Percentiles rank a stretch among this genome's conserved stretches.
Conservation (phyloP, 345 rosid species). For the Streptanthus diversifolius region DNA sequence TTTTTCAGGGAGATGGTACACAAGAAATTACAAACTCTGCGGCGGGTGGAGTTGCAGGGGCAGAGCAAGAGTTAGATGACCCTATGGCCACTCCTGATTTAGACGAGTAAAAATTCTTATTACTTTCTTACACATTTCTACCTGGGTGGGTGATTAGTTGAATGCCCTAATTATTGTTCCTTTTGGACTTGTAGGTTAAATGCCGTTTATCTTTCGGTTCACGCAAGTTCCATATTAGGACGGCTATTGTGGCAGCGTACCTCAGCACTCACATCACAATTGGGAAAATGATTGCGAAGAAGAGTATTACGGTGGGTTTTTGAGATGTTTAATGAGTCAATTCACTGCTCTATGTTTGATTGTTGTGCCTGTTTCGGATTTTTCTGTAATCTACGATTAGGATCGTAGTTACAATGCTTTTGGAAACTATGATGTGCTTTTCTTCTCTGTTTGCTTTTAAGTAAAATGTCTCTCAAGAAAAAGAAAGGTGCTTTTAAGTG, state of each 20-base stretch:
- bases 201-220: slow-evolving; percentile 68
- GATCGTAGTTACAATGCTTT: slow-evolving; percentile 6
- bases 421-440: neutral
- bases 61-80: slow-evolving; percentile 71
- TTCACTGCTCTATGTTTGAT: slow-evolving; percentile 9
- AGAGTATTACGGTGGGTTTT: slow-evolving; percentile 4
- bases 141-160: neutral
- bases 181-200: slow-evolving; percentile 58
- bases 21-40: slow-evolving; percentile 50
- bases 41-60: slow-evolving; percentile 45
- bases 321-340: slow-evolving; percentile 4
- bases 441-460: neutral
- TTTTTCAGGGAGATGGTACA: slow-evolving; percentile 65
- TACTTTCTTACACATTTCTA: neutral
- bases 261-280: slow-evolving; percentile 47
- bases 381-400: slow-evolving; percentile 11
- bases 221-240: slow-evolving; percentile 70
- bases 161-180: slow-evolving; percentile 11
- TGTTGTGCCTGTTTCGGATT: neutral
- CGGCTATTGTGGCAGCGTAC: slow-evolving; percentile 68
- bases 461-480: neutral
- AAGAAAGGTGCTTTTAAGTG: neutral
- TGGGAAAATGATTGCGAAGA: slow-evolving; percentile 13
- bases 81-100: slow-evolving; percentile 88
- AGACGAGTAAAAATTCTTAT: slow-evolving; percentile 49